Evolutionary conservation across 805 yeast species (phyloP).

Genomic region (Kodamaea neixiangensis): DNA sequence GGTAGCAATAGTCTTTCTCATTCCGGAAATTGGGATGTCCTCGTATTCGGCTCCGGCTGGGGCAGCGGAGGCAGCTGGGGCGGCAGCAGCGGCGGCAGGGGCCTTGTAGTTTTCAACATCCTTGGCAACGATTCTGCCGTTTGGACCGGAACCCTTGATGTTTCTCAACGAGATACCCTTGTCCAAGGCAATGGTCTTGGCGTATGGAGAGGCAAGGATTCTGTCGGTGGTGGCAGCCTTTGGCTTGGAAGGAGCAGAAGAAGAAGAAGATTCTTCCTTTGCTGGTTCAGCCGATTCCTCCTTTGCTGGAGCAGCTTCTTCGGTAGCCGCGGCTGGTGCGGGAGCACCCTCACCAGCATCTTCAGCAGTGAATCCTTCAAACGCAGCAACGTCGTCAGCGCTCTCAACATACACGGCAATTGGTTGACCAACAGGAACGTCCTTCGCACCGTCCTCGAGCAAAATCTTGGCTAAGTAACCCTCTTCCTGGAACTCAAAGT

Average conservation of each 20-base stretch:
- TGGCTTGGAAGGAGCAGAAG: slow-evolving; percentile 7
- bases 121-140: slow-evolving; percentile 88
- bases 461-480: slow-evolving; percentile 88
- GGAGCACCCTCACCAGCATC: slow-evolving; percentile 64
- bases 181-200: slow-evolving; percentile 90
- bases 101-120: slow-evolving; percentile 78
- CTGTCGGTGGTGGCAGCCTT: slow-evolving; percentile 52
- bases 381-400: slow-evolving; percentile 79
- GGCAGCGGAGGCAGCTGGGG: slow-evolving; percentile 48
- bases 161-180: slow-evolving; percentile 84
- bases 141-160: slow-evolving; percentile 91
- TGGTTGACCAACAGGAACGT: slow-evolving; percentile 91
- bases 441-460: slow-evolving; percentile 82
- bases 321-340: slow-evolving; percentile 11
- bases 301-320: slow-evolving; percentile 40
- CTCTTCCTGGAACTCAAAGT: slow-evolving; percentile 97
- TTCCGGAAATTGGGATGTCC: slow-evolving; percentile 83
- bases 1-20: slow-evolving; percentile 92
- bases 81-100: slow-evolving; percentile 45
- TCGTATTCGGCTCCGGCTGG: slow-evolving; percentile 57
- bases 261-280: slow-evolving; percentile 31
- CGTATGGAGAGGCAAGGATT: slow-evolving; percentile 92
- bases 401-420: slow-evolving; percentile 96
- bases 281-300: slow-evolving; percentile 23
- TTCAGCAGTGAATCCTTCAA: slow-evolving; percentile 77